Percentiles rank a stretch among this genome's conserved stretches.
Evolutionary conservation across 805 yeast species (phyloP).

Genomic region (Lipomyces japonicus): DNA sequence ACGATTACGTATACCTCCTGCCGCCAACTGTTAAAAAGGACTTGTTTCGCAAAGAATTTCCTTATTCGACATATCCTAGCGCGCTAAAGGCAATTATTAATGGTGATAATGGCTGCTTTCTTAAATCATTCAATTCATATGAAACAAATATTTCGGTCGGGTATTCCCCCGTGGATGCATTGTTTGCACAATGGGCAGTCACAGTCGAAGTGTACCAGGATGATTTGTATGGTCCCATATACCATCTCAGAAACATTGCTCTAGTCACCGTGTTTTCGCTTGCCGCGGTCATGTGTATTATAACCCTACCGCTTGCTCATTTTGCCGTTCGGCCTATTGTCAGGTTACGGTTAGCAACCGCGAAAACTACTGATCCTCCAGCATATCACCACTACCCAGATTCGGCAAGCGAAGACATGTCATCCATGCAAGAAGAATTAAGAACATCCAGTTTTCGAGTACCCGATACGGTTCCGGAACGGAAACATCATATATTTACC

Average conservation of each 20-base stretch:
- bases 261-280: slow-evolving; percentile 75
- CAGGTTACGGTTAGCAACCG: slow-evolving; percentile 76
- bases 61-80: slow-evolving; percentile 33
- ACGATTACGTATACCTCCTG: slow-evolving; percentile 14
- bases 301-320: slow-evolving; percentile 81
- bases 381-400: not conserved
- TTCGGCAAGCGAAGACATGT: not conserved
- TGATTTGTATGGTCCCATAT: slow-evolving; percentile 60
- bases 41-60: slow-evolving; percentile 20
- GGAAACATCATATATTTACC: slow-evolving; percentile 39
- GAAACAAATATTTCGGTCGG: slow-evolving; percentile 53
- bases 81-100: slow-evolving; percentile 38
- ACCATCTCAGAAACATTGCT: slow-evolving; percentile 60
- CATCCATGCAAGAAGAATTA: not conserved
- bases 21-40: slow-evolving; percentile 20
- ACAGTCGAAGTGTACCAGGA: slow-evolving; percentile 60
- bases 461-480: slow-evolving; percentile 25
- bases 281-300: slow-evolving; percentile 65
- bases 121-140: slow-evolving; percentile 40
- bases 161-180: slow-evolving; percentile 46
- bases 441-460: slow-evolving; percentile 12
- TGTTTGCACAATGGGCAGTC: slow-evolving; percentile 63
- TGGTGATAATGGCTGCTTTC: slow-evolving; percentile 46
- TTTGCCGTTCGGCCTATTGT: slow-evolving; percentile 82
- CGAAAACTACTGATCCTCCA: slow-evolving; percentile 44